These are phyloP conservation scores for Platanthera guangdongensis DNA, from an alignment of 106 monocot species.

Conservation along the genomic window DNA sequence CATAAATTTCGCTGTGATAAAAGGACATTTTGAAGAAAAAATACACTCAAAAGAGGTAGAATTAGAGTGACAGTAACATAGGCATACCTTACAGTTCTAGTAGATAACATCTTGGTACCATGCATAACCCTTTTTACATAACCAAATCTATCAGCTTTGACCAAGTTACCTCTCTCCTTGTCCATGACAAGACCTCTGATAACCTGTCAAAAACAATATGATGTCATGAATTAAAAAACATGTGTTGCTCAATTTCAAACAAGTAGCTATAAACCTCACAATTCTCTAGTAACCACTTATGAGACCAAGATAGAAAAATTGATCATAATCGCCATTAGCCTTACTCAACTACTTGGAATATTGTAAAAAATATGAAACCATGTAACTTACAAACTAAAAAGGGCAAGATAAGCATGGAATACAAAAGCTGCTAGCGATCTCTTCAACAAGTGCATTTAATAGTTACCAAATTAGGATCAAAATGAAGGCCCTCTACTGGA, in stretches of 20 bases:
- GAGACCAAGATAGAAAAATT: not conserved
- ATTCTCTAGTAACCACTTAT: not conserved
- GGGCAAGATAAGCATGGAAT: not conserved
- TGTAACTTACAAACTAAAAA: not conserved
- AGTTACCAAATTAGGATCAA: conserved; percentile 91
- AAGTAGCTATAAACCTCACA: not conserved
- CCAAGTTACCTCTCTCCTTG: conserved; percentile 89
- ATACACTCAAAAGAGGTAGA: not conserved
- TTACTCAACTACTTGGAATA: not conserved
- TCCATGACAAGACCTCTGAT: conserved; percentile 95
- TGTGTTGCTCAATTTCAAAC: not conserved
- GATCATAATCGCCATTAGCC: not conserved
- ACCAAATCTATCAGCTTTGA: conserved; percentile 92
- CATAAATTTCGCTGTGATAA: conserved; percentile 81
- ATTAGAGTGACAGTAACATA: not conserved
- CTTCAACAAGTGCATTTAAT: conserved; percentile 12
- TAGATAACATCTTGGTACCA: conserved; percentile 92
- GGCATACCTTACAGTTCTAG: conserved; percentile 60
- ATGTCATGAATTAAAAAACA: not conserved
- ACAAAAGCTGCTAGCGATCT: conserved; percentile 13
- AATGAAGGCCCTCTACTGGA: conserved; percentile 75
- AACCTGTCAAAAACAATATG: conserved; percentile 36
- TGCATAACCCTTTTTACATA: conserved; percentile 94
- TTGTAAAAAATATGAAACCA: too few relatives aligned
- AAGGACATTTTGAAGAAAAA: not conserved